Evolutionary conservation across 345 rosid genomes (phyloP).

Genomic region (Gossypium thurberi): DNA sequence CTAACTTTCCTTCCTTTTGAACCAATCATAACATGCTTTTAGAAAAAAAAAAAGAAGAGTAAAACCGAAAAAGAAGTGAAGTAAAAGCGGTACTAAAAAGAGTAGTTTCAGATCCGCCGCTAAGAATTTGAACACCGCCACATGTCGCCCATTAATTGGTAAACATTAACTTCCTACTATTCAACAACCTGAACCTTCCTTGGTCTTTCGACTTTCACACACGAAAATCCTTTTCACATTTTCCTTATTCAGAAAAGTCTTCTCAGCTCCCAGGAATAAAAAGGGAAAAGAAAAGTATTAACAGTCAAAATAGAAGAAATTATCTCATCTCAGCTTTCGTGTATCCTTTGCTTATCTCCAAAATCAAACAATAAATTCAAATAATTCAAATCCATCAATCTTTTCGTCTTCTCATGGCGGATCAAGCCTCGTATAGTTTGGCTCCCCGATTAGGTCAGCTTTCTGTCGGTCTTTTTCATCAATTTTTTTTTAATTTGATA

Average conservation of each 20-base stretch:
- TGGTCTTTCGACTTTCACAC: background rate
- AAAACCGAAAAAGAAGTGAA: background rate
- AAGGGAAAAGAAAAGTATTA: background rate
- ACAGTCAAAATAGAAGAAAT: background rate
- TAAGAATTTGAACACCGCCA: background rate
- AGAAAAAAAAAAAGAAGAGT: too few relatives aligned
- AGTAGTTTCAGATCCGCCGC: background rate
- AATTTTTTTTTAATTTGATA: background rate
- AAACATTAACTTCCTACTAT: background rate
- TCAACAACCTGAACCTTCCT: background rate
- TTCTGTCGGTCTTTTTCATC: slow-evolving; percentile 8
- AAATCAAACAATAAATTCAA: background rate
- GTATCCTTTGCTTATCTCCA: slow-evolving; percentile 7
- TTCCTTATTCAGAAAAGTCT: slow-evolving; percentile 1
- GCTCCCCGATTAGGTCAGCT: slow-evolving; percentile 40
- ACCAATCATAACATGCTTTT: too few relatives aligned
- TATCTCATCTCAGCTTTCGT: slow-evolving; percentile 14
- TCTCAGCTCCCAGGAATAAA: background rate
- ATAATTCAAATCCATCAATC: background rate
- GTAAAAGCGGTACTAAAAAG: background rate
- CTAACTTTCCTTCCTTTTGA: too few relatives aligned
- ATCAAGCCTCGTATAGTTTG: slow-evolving; percentile 34
- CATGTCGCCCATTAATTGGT: background rate
- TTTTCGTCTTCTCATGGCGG: slow-evolving; percentile 30
- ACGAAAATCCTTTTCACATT: background rate